phyloP scores from a whole-genome alignment of 164 flowering plant species.

The Piper betle region DNA sequence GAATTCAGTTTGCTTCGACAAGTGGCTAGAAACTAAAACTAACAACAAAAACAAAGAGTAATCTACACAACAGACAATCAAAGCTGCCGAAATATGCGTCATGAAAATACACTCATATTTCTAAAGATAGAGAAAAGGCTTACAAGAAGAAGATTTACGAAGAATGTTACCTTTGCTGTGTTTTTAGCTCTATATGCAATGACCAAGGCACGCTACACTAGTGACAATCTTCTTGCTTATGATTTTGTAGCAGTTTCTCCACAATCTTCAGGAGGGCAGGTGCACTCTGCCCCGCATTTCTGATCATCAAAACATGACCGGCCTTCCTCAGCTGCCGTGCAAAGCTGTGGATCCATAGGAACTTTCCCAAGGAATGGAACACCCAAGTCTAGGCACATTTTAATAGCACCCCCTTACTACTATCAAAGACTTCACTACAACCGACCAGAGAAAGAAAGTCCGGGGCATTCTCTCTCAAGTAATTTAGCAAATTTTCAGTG shows the following conservation, averaged over 20 bases:
- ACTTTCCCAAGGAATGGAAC: constrained; percentile 90
- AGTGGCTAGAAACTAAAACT: no score
- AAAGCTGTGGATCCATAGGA: constrained; percentile 78
- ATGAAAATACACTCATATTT: no score
- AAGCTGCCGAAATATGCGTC: no score
- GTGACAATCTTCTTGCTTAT: constrained; percentile 1
- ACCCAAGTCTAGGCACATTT: constrained; percentile 74
- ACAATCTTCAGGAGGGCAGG: constrained; percentile 56
- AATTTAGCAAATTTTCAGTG: constrained; percentile 39
- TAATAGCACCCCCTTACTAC: constrained; percentile 66
- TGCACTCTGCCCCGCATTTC: constrained; percentile 48
- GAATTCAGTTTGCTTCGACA: no score
- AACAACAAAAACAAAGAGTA: no score
- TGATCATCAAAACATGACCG: constrained; percentile 63
- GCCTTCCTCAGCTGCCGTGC: constrained; percentile 93
- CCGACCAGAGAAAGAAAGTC: constrained; percentile 47
- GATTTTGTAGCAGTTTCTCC: constrained; percentile 28
- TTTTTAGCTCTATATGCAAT: no score
- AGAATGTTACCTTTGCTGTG: no score
- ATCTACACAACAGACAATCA: no score
- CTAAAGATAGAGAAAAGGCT: no score
- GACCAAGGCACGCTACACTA: background rate
- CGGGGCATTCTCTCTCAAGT: constrained; percentile 54
- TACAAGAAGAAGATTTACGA: no score
- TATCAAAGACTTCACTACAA: constrained; percentile 71